Base-by-base conservation (phyloP, 768 basidiomycete genomes). In the Trametes gibbosa region DNA sequence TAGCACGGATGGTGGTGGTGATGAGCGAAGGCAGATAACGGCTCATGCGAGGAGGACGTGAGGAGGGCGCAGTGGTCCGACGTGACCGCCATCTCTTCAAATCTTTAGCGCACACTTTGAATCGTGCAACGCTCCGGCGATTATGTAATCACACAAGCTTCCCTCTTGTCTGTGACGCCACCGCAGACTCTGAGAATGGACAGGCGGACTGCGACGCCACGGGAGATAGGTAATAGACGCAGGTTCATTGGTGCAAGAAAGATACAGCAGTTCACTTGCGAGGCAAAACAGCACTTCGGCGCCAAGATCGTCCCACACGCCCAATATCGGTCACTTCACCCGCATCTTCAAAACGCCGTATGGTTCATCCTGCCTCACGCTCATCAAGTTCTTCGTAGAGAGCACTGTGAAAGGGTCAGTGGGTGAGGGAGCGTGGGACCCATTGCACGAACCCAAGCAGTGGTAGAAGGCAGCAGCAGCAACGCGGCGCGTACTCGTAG, bases 401-500 rank as follows among this genome's bases (percentile, higher is more conserved):
- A 94, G 80, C 53, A 90, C 92, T 94, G 63, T 19, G 29, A 9
- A 25, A 16, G 5, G 3, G 16, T 17, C 6, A 6, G 53, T 3
- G 29, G 27, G n/a, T n/a, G 21, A 24, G 13, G 5, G 17, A 19
- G 25, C 23, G 24, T 19, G 25, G 32, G 43, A 54, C 13, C 10
- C 7, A 13, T 39, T 4, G 23, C 16, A 65, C 72, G 35, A 58
- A 92, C 92, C 90, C 42, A 94, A 78, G 69, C 90, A 92, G 64
- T 94, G 90, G 70, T 94, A 91, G 70, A 94, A 86, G 4, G 85
- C 92, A 16, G 88, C 83, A 9, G 91, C 85, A 10, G 89, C 92
- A 37, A 93, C 87, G 67, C 86, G 89, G 10, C 82, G 79, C 4
- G 87, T 89, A 65, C 86, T 90, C 1, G 86, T 82, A 43, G 73